These are phyloP conservation scores for Cystofilobasidium ferigula DNA, from an alignment of 768 basidiomycete genomes.

Conservation along the genomic window DNA sequence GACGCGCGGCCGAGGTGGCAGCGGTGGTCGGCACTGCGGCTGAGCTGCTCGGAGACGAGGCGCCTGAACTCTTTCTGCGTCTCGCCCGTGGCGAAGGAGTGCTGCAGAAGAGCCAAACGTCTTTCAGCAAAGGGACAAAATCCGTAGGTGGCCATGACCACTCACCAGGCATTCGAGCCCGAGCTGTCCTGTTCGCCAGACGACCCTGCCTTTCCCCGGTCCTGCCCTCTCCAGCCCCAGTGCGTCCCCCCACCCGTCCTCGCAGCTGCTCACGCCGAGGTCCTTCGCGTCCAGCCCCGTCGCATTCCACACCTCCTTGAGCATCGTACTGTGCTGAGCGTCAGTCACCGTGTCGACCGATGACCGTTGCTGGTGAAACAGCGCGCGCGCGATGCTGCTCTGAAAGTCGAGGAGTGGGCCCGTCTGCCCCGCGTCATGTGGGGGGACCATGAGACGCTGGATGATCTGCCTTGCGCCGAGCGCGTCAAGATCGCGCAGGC, in stretches of 20 bases:
- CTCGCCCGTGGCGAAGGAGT: slow-evolving; percentile 51
- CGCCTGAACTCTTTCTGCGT: slow-evolving; percentile 65
- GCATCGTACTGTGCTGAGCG: slow-evolving; percentile 37
- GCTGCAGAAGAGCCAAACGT: slow-evolving; percentile 39
- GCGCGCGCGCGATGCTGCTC: slow-evolving; percentile 63
- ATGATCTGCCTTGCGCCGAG: slow-evolving; percentile 54
- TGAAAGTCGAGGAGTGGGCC: slow-evolving; percentile 81
- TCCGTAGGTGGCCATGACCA: slow-evolving; percentile 10
- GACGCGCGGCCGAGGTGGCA: slow-evolving; percentile 67
- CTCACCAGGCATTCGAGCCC: slow-evolving; percentile 71
- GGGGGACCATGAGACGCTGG: slow-evolving; percentile 71
- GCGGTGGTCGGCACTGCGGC: slow-evolving; percentile 57
- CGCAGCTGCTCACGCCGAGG: slow-evolving; percentile 31
- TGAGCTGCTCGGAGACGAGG: slow-evolving; percentile 69
- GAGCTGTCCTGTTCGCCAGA: slow-evolving; percentile 66
- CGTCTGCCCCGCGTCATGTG: slow-evolving; percentile 66
- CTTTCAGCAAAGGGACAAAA: background rate
- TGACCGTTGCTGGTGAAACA: slow-evolving; percentile 69
- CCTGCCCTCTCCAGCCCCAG: slow-evolving; percentile 53
- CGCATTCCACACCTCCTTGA: slow-evolving; percentile 59
- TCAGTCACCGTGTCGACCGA: slow-evolving; percentile 49
- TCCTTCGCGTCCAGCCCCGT: slow-evolving; percentile 52
- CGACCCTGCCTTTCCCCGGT: slow-evolving; percentile 48
- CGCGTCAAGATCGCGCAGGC: slow-evolving; percentile 60
- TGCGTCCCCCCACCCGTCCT: slow-evolving; percentile 53